Conservation (phyloP, 768 basidiomycete species). For the Russula abietina region DNA sequence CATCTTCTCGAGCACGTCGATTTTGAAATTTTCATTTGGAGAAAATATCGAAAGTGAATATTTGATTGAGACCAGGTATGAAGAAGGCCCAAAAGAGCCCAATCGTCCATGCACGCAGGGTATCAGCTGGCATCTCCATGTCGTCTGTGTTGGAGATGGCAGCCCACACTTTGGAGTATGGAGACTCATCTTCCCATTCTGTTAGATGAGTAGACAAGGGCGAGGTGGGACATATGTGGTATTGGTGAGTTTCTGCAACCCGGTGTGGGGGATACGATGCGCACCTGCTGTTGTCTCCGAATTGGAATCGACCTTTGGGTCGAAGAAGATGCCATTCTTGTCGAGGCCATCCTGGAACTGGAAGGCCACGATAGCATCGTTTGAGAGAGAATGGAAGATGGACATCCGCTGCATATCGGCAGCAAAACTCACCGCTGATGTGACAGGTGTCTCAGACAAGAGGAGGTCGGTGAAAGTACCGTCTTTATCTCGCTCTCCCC, state of each 20-base stretch:
- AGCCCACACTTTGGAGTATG: conserved; percentile 77
- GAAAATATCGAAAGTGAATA: conserved; percentile 61
- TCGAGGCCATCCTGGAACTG: conserved; percentile 16
- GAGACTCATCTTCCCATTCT: conserved; percentile 61
- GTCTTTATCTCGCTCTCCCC: too few species aligned
- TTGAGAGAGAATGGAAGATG: neutral
- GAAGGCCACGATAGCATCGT: neutral
- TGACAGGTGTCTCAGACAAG: neutral
- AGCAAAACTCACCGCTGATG: conserved; percentile 23
- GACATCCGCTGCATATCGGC: neutral
- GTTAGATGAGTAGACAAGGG: too few species aligned
- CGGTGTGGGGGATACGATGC: neutral
- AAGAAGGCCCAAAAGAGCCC: conserved; percentile 67
- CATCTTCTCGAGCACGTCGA: conserved; percentile 80
- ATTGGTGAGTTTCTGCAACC: neutral
- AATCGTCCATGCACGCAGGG: conserved; percentile 64
- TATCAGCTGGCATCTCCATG: conserved; percentile 52
- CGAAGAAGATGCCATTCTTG: conserved; percentile 21
- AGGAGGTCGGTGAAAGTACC: too few species aligned
- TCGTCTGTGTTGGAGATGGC: conserved; percentile 72
- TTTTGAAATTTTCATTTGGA: conserved; percentile 83
- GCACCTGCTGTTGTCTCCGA: conserved; percentile 20
- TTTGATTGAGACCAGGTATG: conserved; percentile 63
- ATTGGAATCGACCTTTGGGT: conserved; percentile 23
- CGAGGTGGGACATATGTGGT: neutral